A percentile compares a stretch with the other conserved stretches of the same genome.
Conservation (phyloP, 2,329 filamentous ascomycete species). For the Talaromyces sp. region DNA sequence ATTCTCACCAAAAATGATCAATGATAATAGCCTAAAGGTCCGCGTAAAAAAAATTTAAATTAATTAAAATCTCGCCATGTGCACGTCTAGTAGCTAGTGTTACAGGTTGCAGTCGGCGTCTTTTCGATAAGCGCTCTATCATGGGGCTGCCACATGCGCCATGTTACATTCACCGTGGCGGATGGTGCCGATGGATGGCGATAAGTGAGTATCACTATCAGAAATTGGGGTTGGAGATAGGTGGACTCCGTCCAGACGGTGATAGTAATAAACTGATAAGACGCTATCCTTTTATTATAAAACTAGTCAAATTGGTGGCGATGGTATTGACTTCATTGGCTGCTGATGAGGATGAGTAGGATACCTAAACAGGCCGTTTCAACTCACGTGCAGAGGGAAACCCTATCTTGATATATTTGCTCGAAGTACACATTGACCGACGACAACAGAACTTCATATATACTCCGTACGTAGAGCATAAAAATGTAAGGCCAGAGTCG, state of each 20-base stretch:
- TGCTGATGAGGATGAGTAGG: not conserved
- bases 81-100: not conserved
- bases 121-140: not conserved
- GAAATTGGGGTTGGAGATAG: not conserved
- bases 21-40: not conserved
- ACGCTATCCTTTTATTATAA: too few relatives aligned
- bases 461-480: not conserved
- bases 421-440: not conserved
- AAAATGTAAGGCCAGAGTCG: not conserved
- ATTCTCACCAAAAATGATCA: not conserved
- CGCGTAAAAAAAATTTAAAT: not conserved
- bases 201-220: not conserved
- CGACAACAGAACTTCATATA: not conserved
- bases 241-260: not conserved
- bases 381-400: not conserved
- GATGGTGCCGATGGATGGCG: not conserved
- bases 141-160: slow-evolving; percentile 2
- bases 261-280: not conserved
- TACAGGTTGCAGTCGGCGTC: not conserved
- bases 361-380: not conserved
- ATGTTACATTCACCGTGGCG: not conserved
- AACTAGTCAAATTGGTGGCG: not conserved
- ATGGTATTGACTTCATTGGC: not conserved
- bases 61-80: not conserved
- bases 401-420: not conserved